Evolutionary conservation across 345 rosid species (phyloP), one percentile per base, ranked within the genome.

Genomic region (Acer saccharum): DNA sequence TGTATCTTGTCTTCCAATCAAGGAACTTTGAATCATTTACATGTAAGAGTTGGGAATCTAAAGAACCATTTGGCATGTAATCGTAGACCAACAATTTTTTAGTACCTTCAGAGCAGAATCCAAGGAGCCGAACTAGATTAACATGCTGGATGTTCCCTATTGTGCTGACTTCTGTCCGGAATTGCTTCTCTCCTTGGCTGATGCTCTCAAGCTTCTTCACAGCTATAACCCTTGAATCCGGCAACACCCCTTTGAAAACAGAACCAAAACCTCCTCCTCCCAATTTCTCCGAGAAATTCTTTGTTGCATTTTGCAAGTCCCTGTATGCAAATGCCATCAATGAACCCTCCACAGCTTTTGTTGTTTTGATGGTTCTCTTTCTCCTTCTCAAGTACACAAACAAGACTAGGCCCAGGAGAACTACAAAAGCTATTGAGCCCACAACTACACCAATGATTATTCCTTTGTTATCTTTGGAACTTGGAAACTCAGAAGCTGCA

Each of bases 181-280:
- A 94, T 80, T 94, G 97, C 88, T 94, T 92, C 85, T 92, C 97
- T 6, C 97, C 97, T 83, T 92, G 98, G 80, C 84, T 85, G 16
- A 90, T 76, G 83, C 96, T 69, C 63, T 92, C 93, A 5, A 94
- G 97, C 88, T 89, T 91, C 88, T 94, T 94, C 84, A 90, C 96
- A 1, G 94, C 97, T 60, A 94, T 80, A 72, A 78, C 83, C 65
- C 85, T 84, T 43, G 95, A 87, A 81, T 89, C 94, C 0, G 88
- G 84, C 79, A 94, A 79, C 2, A 67, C 71, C 5, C 98, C 97
- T 81, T 90, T 94, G 78, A 94, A 94, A 54, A 92, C 98, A 25
- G 93, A 92, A 76, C 98, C 95, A 32, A 94, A 94, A 64, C 97
- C 96, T 81, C 95, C 97, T 74, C 93, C 96, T 11, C 97, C 98